Conservation (phyloP, 2,329 filamentous ascomycete genomes). For the Cadophora malorum region DNA sequence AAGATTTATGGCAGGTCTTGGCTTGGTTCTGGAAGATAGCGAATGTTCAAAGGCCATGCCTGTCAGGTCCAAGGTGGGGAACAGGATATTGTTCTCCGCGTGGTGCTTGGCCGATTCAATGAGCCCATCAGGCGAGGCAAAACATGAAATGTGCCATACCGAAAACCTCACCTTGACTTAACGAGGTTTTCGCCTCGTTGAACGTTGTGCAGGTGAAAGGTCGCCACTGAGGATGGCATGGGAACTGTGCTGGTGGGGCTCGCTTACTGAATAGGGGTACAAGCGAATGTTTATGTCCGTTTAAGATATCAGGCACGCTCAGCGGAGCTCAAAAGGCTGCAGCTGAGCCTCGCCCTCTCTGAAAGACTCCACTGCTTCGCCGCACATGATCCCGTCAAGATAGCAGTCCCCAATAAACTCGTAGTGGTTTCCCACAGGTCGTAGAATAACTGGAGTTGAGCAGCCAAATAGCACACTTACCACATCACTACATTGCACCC, state of each 20-base stretch:
- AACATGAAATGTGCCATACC: neutral
- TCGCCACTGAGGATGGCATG: no score
- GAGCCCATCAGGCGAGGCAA: neutral
- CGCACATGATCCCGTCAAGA: neutral
- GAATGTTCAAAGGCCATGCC: neutral
- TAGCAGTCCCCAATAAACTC: neutral
- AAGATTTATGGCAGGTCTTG: neutral
- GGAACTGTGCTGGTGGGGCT: neutral
- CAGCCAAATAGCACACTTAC: neutral
- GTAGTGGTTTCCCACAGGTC: neutral
- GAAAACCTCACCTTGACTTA: no score
- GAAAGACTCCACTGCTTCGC: neutral
- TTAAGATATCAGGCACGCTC: neutral
- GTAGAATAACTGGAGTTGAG: neutral
- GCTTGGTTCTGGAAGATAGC: neutral
- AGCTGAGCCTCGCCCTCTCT: neutral
- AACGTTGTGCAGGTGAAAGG: no score
- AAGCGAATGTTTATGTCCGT: neutral
- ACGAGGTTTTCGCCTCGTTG: no score
- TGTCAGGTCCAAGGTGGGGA: neutral
- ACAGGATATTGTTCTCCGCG: neutral
- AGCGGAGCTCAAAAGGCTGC: neutral
- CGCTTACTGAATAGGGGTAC: slow-evolving; percentile 6
- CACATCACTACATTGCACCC: neutral
- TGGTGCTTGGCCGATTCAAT: neutral